Percentiles rank a stretch among this genome's conserved stretches.
Evolutionary conservation across 1,284 basidiomycete genomes (phyloP).

Genomic region (Cryptococcus sp.): DNA sequence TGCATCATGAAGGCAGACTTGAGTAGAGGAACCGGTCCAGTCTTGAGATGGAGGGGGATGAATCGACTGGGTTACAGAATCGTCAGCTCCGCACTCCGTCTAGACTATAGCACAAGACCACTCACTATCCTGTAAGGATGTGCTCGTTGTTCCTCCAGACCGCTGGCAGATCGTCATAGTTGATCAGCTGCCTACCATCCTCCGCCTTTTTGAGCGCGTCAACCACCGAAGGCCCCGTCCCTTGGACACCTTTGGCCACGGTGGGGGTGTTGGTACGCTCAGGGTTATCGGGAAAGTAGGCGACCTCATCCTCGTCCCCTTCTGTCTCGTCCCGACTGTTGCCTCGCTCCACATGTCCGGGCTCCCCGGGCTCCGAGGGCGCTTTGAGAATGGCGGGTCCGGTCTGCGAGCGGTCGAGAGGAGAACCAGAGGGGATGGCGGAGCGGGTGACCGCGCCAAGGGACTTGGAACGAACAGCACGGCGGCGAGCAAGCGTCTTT

Average conservation of each 20-base stretch:
- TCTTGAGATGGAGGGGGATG: conserved; percentile 67
- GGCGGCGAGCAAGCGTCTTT: conserved; percentile 26
- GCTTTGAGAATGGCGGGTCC: conserved; percentile 2
- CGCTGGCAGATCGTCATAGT: conserved; percentile 71
- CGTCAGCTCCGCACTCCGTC: conserved; percentile 1
- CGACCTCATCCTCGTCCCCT: conserved; percentile 12
- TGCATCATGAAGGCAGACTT: conserved; percentile 73
- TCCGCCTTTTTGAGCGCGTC: conserved; percentile 56
- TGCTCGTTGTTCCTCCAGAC: conserved; percentile 84
- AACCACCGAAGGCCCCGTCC: conserved; percentile 25
- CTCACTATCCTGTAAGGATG: conserved; percentile 74
- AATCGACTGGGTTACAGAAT: conserved; percentile 55
- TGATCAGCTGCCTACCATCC: conserved; percentile 65
- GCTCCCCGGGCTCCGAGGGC: neutral
- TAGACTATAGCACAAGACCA: conserved; percentile 8
- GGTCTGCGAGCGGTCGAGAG: conserved; percentile 12
- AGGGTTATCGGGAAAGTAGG: conserved; percentile 10
- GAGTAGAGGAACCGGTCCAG: conserved; percentile 68
- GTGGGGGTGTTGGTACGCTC: no score
- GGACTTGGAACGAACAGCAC: conserved; percentile 39
- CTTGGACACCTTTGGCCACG: no score
- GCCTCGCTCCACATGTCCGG: neutral
- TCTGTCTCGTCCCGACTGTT: conserved; percentile 3
- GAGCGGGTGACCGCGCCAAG: conserved; percentile 17
- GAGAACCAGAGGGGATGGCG: neutral